Evolutionary conservation across 306 rosid species (phyloP).

Genomic region (Cicer judaicum): DNA sequence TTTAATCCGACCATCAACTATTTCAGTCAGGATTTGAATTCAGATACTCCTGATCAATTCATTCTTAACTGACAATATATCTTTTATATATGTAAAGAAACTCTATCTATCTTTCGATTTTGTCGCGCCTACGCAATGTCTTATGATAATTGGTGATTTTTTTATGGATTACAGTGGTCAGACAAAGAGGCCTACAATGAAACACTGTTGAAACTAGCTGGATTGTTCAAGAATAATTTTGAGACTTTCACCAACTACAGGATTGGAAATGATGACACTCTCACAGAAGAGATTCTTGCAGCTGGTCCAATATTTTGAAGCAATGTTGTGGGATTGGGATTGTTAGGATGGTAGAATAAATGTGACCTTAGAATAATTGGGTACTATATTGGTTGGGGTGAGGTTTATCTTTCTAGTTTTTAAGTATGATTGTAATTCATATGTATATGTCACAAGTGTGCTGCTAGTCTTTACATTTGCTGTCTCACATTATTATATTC

Average conservation of each 20-base stretch:
- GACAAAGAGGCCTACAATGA: slow-evolving; percentile 66
- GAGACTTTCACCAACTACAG: slow-evolving; percentile 63
- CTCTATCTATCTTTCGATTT: neutral
- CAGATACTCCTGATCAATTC: too few relatives aligned
- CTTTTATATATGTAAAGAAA: too few relatives aligned
- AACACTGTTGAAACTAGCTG: slow-evolving; percentile 62
- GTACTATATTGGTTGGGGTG: slow-evolving; percentile 25
- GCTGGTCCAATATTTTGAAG: slow-evolving; percentile 73
- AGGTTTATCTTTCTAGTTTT: slow-evolving; percentile 3
- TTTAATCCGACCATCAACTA: too few relatives aligned
- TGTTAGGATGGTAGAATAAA: slow-evolving; percentile 36
- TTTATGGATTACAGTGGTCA: slow-evolving; percentile 61
- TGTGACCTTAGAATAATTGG: slow-evolving; percentile 6
- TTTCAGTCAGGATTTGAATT: too few relatives aligned
- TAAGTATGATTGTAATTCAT: neutral
- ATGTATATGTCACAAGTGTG: neutral
- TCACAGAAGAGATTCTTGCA: slow-evolving; percentile 73
- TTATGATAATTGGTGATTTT: neutral
- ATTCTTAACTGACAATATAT: too few relatives aligned
- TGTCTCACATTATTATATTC: neutral
- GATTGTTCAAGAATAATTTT: slow-evolving; percentile 76
- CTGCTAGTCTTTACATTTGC: neutral
- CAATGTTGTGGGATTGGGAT: slow-evolving; percentile 25
- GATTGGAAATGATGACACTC: slow-evolving; percentile 61
- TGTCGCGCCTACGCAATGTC: neutral